These are phyloP conservation scores for Penicillium manginii DNA, from an alignment of 495 filamentous ascomycete species.

Conservation along the genomic window DNA sequence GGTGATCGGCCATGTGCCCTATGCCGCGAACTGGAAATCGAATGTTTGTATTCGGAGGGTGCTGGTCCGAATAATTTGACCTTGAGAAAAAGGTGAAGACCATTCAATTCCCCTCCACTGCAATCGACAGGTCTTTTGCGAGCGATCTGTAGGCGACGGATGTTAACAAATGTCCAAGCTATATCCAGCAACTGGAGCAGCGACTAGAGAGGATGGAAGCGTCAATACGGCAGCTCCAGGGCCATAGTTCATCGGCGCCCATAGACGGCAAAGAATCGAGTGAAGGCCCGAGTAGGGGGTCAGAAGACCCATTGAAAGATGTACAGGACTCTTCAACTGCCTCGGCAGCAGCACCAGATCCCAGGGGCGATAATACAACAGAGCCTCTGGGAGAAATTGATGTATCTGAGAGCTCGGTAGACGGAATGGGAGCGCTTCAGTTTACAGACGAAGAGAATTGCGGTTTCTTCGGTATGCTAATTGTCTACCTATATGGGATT, in stretches of 20 bases:
- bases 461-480: conserved; percentile 46
- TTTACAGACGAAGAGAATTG: conserved; percentile 50
- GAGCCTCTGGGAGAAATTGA: conserved; percentile 15
- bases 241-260: background rate
- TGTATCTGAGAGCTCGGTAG: conserved; percentile 35
- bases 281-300: conserved; percentile 1
- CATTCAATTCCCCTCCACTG: background rate
- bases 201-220: background rate
- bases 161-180: conserved; percentile 1
- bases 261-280: background rate
- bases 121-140: background rate
- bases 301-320: background rate
- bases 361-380: background rate
- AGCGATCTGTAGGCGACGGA: background rate
- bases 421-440: conserved; percentile 49
- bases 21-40: background rate
- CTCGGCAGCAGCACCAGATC: background rate
- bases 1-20: conserved; percentile 1
- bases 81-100: background rate
- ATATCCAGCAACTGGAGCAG: background rate
- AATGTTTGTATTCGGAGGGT: background rate
- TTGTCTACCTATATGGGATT: background rate
- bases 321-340: background rate
- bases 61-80: conserved; percentile 1
- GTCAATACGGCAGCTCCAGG: background rate